phyloP scores from a whole-genome alignment of 345 rosid species.

The Citrus australasica region DNA sequence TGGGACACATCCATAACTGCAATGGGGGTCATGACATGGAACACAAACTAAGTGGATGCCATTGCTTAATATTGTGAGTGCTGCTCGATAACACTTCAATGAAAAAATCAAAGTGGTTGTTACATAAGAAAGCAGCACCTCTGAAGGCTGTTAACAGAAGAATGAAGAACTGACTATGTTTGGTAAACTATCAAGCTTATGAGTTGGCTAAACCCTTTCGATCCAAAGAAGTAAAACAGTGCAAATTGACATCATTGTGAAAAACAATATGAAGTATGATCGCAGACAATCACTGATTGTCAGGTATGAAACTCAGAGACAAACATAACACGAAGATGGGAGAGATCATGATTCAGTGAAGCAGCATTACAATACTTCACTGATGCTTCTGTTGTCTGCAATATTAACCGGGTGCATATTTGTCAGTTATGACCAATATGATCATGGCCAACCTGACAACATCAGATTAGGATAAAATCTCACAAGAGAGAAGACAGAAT shows the following conservation, averaged over 20 bases:
- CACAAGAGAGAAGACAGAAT: background rate
- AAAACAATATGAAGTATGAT: background rate
- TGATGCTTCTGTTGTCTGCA: background rate
- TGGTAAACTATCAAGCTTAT: background rate
- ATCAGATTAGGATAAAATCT: background rate
- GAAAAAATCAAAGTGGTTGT: background rate
- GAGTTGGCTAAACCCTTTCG: background rate
- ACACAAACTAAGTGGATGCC: background rate
- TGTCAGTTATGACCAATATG: background rate
- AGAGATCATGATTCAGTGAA: background rate
- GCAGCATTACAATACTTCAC: background rate
- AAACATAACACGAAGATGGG: background rate
- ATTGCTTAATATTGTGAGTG: background rate
- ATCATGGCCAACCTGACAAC: background rate
- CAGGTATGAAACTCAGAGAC: background rate
- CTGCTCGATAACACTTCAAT: background rate
- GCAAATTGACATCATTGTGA: background rate
- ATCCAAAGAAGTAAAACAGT: background rate
- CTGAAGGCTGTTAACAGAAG: background rate
- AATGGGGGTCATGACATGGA: background rate
- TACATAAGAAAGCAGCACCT: background rate
- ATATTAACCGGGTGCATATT: background rate
- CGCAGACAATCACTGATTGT: background rate
- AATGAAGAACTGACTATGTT: background rate
- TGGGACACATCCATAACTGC: background rate